A percentile compares a stretch with the other conserved stretches of the same genome.
Conservation (phyloP, 768 basidiomycete species). For the Podaxis sp. region DNA sequence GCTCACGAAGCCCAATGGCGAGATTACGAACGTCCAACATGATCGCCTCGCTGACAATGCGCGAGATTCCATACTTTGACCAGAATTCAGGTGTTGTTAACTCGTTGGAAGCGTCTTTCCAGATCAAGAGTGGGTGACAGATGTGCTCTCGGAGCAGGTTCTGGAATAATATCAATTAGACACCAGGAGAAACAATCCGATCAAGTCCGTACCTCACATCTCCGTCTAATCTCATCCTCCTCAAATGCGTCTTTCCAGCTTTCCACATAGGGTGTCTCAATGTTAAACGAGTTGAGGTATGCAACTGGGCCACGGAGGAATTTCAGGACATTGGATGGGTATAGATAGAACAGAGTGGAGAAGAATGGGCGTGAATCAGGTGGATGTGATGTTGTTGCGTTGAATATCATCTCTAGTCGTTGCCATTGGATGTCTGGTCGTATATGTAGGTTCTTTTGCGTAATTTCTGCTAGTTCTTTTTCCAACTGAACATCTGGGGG, state of each 20-base stretch:
- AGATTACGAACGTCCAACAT: conserved; percentile 64
- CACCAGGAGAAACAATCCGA: background rate
- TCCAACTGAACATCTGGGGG: conserved; percentile 31
- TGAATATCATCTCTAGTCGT: conserved; percentile 58
- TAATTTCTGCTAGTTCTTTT: conserved; percentile 34
- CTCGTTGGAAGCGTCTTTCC: conserved; percentile 60
- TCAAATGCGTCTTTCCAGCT: conserved; percentile 71
- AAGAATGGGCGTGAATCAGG: conserved; percentile 69
- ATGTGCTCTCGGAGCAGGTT: conserved; percentile 64
- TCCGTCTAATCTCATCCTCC: conserved; percentile 62
- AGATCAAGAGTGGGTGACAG: conserved; percentile 70
- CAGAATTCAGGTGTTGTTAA: conserved; percentile 62
- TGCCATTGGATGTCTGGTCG: conserved; percentile 65
- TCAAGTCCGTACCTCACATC: conserved; percentile 57
- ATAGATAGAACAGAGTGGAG: conserved; percentile 82
- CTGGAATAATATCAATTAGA: conserved; percentile 30
- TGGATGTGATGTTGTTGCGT: conserved; percentile 42
- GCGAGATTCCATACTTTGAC: conserved; percentile 56
- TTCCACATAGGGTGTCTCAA: conserved; percentile 58
- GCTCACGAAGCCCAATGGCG: conserved; percentile 41
- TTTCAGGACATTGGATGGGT: conserved; percentile 81
- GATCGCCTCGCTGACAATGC: conserved; percentile 62
- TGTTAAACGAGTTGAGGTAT: conserved; percentile 51
- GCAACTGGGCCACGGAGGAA: conserved; percentile 68
- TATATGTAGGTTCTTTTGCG: conserved; percentile 33